Evolutionary conservation across 108 stramenopile genomes (phyloP).

Genomic region (Skeletonema menzelii): DNA sequence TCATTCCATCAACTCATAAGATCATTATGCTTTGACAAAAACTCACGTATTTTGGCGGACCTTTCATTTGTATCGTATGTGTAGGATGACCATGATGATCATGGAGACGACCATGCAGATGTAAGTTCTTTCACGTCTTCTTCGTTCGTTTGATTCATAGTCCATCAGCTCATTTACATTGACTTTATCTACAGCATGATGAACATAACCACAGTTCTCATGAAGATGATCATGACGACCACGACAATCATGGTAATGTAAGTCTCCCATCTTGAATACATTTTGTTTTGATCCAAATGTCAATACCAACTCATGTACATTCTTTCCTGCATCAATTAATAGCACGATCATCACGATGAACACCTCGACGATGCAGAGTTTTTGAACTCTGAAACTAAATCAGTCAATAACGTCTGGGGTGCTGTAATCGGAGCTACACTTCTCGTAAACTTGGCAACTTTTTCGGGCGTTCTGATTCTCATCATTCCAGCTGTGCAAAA

Average conservation of each 20-base stretch:
- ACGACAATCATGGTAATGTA: not conserved
- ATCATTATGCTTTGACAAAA: not conserved
- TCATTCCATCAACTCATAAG: not conserved
- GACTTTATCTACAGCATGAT: not conserved
- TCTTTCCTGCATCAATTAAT: not conserved
- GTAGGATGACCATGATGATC: constrained; percentile 2
- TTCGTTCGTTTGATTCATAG: not conserved
- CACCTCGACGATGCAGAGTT: not conserved
- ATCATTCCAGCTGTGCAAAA: constrained; percentile 25
- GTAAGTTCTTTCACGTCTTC: too few relatives aligned
- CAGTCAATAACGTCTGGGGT: constrained; percentile 53
- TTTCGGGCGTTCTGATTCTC: constrained; percentile 49
- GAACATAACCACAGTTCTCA: too few relatives aligned
- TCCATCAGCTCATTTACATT: not conserved
- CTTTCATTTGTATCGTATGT: not conserved
- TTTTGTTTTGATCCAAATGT: not conserved
- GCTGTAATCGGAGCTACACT: constrained; percentile 48
- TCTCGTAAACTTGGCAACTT: constrained; percentile 54
- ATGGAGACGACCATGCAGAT: constrained; percentile 10
- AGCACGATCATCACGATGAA: constrained; percentile 23
- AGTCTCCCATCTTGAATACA: not conserved
- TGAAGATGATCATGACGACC: constrained; percentile 6
- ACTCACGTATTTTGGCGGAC: not conserved
- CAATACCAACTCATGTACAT: not conserved
- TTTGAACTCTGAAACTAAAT: not conserved